phyloP scores from a whole-genome alignment of 1,284 basidiomycete genomes.

The Melampsora medusae region DNA sequence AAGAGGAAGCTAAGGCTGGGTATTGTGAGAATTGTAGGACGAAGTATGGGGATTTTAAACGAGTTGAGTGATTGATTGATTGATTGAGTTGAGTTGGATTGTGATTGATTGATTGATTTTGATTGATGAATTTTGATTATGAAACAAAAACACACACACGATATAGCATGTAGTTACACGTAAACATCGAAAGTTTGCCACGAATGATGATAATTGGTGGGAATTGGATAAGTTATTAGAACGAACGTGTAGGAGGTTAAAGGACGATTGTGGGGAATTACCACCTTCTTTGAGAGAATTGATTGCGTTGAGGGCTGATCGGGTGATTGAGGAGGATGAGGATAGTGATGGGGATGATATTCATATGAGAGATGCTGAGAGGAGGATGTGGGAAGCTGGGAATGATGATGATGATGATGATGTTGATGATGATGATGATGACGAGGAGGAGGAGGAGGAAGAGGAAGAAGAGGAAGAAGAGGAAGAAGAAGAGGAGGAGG shows the following conservation, averaged over 20 bases:
- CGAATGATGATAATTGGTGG: constrained; percentile 73
- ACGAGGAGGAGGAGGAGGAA: constrained; percentile 48
- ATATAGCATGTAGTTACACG: constrained; percentile 76
- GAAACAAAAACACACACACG: no score
- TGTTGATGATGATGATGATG: constrained; percentile 49
- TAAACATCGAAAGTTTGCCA: constrained; percentile 83
- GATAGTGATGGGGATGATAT: constrained; percentile 17
- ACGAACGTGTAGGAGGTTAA: constrained; percentile 68
- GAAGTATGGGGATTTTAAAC: constrained; percentile 84
- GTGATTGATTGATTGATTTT: no score
- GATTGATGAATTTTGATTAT: constrained; percentile 21
- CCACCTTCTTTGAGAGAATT: constrained; percentile 34
- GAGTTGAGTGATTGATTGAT: constrained; percentile 59
- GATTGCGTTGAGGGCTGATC: neutral
- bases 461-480: constrained; percentile 51
- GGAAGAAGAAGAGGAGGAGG: constrained; percentile 44
- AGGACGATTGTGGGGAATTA: constrained; percentile 47
- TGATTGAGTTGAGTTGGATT: constrained; percentile 61
- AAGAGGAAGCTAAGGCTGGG: constrained; percentile 81
- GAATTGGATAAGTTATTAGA: constrained; percentile 76
- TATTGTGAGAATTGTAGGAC: constrained; percentile 96
- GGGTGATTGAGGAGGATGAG: constrained; percentile 3
- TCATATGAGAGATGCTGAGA: constrained; percentile 9
- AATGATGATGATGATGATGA: constrained; percentile 44
- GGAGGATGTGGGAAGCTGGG: constrained; percentile 16